Base-by-base conservation (phyloP, 805 yeast species). In the Candida nitratophila region DNA sequence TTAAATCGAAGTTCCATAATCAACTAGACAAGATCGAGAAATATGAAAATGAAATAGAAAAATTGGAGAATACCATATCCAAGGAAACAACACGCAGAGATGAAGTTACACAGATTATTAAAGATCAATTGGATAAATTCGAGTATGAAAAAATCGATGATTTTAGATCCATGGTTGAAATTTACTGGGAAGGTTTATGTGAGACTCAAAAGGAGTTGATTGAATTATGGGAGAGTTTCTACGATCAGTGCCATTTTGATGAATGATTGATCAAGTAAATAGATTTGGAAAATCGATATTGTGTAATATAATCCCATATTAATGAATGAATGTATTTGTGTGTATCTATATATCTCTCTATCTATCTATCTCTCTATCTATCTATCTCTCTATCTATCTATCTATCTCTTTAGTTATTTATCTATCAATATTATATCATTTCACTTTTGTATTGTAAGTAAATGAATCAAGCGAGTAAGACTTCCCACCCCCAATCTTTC, bases 131-230 rank as follows among this genome's bases (percentile, higher is more conserved):
- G 24, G 73, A 68, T 16, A 68, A 63, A 31, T 87, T 90, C 58
- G 96, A 88, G 57, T 67, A 70, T 37, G 91, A 84, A 45, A 85
- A 82, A 54, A 74, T 87, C 31, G 79, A 76, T 33, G 98, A 90
- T 54, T 88, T 91, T 64, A 77, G 96, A 58, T 86, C 86, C 55
- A 77, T 89, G 49, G 86, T 91, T 42, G 99, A 93, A 63, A 83
- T 91, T 12, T 90, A 81, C 55, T 75, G 95, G 59, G 98, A 93
- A 62, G 79, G 93, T 42, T 77, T 93, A 21, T 85, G 90, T 44
- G 99, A 93, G 64, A 74, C 89, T 29, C 99, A 93, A 64, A 93
- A 93, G 65, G 96, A 89, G 60, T 80, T 84, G 29, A 86, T 86
- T 47, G 95, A 86, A 57, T 61, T 83, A n/a, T 86, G 91, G 87